phyloP scores from a whole-genome alignment of 306 rosid species.

The Gynostemma pentaphyllum region DNA sequence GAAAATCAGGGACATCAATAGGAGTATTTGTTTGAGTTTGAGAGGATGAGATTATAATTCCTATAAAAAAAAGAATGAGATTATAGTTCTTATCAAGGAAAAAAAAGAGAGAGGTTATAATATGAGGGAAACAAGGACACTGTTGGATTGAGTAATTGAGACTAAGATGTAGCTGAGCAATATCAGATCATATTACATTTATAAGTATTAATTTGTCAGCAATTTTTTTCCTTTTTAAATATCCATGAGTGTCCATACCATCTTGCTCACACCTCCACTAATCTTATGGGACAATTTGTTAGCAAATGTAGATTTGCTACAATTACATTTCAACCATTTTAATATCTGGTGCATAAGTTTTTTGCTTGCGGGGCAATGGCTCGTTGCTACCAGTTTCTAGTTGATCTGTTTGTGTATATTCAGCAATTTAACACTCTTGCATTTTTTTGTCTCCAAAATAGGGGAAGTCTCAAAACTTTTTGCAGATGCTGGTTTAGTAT shows the following conservation, averaged over 20 bases:
- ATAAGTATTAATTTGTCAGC: too few relatives aligned
- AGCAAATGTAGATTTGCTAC: too few relatives aligned
- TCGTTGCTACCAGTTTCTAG: neutral
- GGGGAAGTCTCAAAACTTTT: conserved; percentile 81
- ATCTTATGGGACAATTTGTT: too few relatives aligned
- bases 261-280: too few relatives aligned
- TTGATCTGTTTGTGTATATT: neutral
- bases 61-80: too few relatives aligned
- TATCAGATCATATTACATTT: too few relatives aligned
- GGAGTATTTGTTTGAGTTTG: neutral
- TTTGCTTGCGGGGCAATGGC: neutral
- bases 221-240: too few relatives aligned
- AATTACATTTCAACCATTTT: too few relatives aligned
- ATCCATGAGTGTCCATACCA: too few relatives aligned
- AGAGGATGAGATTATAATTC: too few relatives aligned
- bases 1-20: neutral
- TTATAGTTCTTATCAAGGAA: too few relatives aligned
- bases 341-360: neutral
- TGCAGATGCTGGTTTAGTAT: conserved; percentile 69
- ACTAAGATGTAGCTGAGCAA: too few relatives aligned
- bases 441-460: conserved; percentile 15
- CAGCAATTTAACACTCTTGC: neutral
- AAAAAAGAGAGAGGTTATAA: neutral
- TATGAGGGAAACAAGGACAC: neutral
- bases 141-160: neutral